Evolutionary conservation across 2,329 filamentous ascomycete species (phyloP), one percentile per base, ranked within the genome.

Genomic region (Aspergillus tubingensis): DNA sequence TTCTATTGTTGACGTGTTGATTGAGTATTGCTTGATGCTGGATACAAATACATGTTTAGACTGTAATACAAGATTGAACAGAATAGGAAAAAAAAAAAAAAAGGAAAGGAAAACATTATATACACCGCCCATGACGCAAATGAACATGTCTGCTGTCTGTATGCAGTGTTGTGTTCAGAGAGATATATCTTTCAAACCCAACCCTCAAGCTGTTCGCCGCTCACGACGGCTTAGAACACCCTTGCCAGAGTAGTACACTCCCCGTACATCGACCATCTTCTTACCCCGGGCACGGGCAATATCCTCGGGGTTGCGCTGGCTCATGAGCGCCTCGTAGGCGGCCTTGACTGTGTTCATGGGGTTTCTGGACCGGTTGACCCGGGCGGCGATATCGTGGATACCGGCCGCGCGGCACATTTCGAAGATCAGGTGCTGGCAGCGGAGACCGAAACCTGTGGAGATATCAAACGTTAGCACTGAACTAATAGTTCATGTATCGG

Each of bases 281-380:
- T 91, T 94, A 62, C 95, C 94, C 65, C 93, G 82, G 55, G 92
- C 94, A 53, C 91, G 85, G 59, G 95, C 95, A 73, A 99, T 89
- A 73, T 94, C 88, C 75, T 98, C 91, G 30, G 95, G 95, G 72
- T 96, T 83, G 62, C 86, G 86, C 81, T 99, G 95, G 80, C 83
- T 90, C 76, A 86, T 85, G 64, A 99, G 82, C 5, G 93, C 94
- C 76, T 94, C 77, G 78, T 91, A 91, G 43, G 92, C 86, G 13
- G 95, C 95, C 81, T 97, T 97, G 79, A 96, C 90, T 17, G 93
- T 91, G 82, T 99, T 99, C 92, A 98, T 96, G 68, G 92, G 92
- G 83, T 96, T 98, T 71, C 93, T 87, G 64, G 91, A 91, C 49
- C 94, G 89, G 39, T 89, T 88, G 64, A 96, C 93, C 67, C 86